Evolutionary conservation across 1,284 basidiomycete species (phyloP).

Genomic region (Lentinus polychrous): DNA sequence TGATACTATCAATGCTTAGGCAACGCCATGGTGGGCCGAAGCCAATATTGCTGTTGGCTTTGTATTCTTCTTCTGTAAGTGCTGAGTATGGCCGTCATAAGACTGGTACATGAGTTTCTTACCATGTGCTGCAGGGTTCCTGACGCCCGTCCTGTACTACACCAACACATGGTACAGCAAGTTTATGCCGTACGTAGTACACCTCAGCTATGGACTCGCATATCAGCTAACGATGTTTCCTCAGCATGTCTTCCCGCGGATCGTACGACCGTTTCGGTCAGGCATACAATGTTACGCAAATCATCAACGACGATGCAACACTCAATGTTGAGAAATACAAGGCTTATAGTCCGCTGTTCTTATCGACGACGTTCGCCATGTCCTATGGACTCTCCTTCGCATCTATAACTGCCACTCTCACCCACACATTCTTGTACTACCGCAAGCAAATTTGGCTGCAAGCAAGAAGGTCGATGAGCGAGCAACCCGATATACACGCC

Average conservation of each 20-base stretch:
- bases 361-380: conserved; percentile 64
- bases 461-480: conserved; percentile 54
- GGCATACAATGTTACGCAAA: conserved; percentile 50
- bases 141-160: conserved; percentile 53
- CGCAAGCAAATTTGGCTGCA: conserved; percentile 71
- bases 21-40: conserved; percentile 50
- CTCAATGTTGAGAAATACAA: conserved; percentile 48
- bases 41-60: conserved; percentile 55
- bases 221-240: background rate
- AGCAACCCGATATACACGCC: conserved; percentile 83
- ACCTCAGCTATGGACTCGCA: background rate
- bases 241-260: conserved; percentile 45
- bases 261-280: conserved; percentile 53
- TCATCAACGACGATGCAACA: conserved; percentile 43
- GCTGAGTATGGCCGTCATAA: too few species aligned
- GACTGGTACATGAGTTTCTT: too few species aligned
- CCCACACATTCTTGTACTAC: conserved; percentile 79
- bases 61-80: conserved; percentile 49
- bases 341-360: conserved; percentile 52
- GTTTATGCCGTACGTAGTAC: conserved; percentile 37
- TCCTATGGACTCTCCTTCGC: conserved; percentile 60
- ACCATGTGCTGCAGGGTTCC: too few species aligned
- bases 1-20: conserved; percentile 11
- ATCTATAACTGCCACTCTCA: conserved; percentile 50
- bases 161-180: conserved; percentile 36